Percentiles rank a stretch among this genome's conserved stretches.
Evolutionary conservation across 345 rosid genomes (phyloP).

Genomic region (Citrus reticulata): DNA sequence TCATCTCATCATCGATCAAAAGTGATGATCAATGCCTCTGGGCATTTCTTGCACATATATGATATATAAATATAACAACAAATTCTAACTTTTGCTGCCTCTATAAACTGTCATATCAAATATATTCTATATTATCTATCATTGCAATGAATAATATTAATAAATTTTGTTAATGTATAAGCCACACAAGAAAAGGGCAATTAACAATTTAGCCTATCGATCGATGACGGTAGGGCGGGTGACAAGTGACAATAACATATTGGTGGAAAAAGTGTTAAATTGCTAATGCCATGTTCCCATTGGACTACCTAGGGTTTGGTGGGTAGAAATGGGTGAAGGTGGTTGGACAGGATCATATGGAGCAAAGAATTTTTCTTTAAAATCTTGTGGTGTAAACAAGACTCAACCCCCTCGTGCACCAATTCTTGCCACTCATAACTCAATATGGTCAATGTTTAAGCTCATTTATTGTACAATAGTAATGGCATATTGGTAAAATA

Average conservation of each 20-base stretch:
- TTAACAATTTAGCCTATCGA: not conserved
- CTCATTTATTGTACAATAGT: not conserved
- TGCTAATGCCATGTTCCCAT: slow-evolving; percentile 29
- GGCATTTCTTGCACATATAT: not conserved
- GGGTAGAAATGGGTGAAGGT: slow-evolving; percentile 97
- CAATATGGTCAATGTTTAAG: not conserved
- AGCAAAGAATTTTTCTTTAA: slow-evolving; percentile 25
- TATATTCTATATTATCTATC: not conserved
- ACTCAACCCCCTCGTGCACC: slow-evolving; percentile 46
- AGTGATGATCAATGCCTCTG: not conserved
- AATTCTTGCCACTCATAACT: slow-evolving; percentile 9
- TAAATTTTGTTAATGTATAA: not conserved
- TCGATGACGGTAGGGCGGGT: slow-evolving; percentile 4
- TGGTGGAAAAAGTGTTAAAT: slow-evolving; percentile 7
- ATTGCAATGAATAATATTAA: not conserved
- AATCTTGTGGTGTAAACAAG: slow-evolving; percentile 32
- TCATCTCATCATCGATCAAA: not conserved
- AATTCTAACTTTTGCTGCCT: not conserved
- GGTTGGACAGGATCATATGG: slow-evolving; percentile 56
- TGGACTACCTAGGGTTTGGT: slow-evolving; percentile 51
- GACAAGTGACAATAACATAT: slow-evolving; percentile 16
- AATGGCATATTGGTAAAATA: slow-evolving; percentile 15
- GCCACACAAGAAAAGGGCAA: not conserved
- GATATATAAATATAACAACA: not conserved
- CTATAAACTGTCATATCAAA: slow-evolving; percentile 2